Base-by-base conservation (phyloP, 202 grass and related monocot species). In the Cymbopogon flexuosus region DNA sequence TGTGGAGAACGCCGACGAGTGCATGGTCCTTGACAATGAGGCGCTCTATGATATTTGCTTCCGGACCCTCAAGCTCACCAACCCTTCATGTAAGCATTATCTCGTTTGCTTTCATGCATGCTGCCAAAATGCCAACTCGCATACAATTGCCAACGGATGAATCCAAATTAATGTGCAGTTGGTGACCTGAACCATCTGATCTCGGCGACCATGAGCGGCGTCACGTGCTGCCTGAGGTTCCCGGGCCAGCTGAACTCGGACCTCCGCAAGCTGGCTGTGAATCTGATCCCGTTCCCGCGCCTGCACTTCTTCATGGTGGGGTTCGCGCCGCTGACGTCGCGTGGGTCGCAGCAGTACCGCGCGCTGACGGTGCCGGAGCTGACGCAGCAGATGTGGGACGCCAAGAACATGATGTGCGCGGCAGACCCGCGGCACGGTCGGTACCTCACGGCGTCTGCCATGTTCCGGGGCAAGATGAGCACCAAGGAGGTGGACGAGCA, bases 381-480 rank as follows among this genome's bases (percentile, higher is more conserved):
- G 29, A 93, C 91, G 56, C 91, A 93, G 80, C 91, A 93, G 81
- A 93, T 93, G 91, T 93, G 91, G 91, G 88, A 93, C 76, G 81
- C 91, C 61, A 93, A 93, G 86, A 93, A 93, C 77, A 93, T 93
- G 91, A 93, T 93, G 91, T 93, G 91, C 13, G 91, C 91, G 0
- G 91, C 91, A 0, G 91, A 93, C 84, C 88, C 91, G 0, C 85
- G 91, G 1, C 91, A 93, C 4, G 88, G 91, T 0, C 88, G 91
- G 1, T 87, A 91, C 85, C 81, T 91, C 27, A 91, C 85, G 8
- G 89, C 85, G 21, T 88, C 88, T 1, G 88, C 88, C 74, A 90
- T 90, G 88, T 91, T 91, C 78, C n/a, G 85, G 0, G 89, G 89
- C 52, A 91, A 69, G 86, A 91, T 91, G 89, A 88, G 82, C 82